Base-by-base conservation (phyloP, 2,329 filamentous ascomycete genomes). In the Verticillium zaregamsianum region DNA sequence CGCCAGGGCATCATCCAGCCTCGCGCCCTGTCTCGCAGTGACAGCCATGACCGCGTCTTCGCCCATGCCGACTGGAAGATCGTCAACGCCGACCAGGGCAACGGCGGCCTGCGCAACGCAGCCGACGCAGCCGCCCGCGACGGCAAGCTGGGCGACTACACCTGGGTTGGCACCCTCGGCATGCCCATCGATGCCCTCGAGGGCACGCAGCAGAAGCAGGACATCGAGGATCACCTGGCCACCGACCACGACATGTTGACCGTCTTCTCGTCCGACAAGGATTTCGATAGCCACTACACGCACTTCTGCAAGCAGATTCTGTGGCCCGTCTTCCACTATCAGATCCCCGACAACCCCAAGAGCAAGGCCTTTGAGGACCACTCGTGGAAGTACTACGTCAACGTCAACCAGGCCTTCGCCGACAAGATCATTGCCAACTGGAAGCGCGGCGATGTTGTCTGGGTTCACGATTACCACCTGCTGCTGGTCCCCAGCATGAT, bases 321-420 rank as follows among this genome's bases (percentile, higher is more conserved):
- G 7, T 98, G 94, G 94, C 94, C 94, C 1, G 93, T 97, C 63
- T 96, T 98, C 76, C 93, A 98, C 77, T 98, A 98, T 74, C 93
- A 97, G 76, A 96, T 98, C 63, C 95, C 94, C 0, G 95, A 98
- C 73, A 96, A 96, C 72, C 94, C 94, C 31, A 97, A 97, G 82
- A 97, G 93, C 86, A 98, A 98, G 75, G 94, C 94, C 0, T 98
- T 97, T 74, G 90, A 96, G 74, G 94, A 98, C 68, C 93, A 98
- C 76, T 97, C 93, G 0, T 98, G 93, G 92, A 86, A 93, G 68
- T 96, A 92, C 79, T 98, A 98, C 70, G 90, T 93, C 72, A 92
- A 91, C 60, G 85, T 97, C 71, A 97, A 97, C 77, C 90, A 95
- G 74, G 92, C 90, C 3, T 97, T 98, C 76, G 94, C 94, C 35